Evolutionary conservation across 108 stramenopile species (phyloP).

Genomic region (Skeletonema marinoi): DNA sequence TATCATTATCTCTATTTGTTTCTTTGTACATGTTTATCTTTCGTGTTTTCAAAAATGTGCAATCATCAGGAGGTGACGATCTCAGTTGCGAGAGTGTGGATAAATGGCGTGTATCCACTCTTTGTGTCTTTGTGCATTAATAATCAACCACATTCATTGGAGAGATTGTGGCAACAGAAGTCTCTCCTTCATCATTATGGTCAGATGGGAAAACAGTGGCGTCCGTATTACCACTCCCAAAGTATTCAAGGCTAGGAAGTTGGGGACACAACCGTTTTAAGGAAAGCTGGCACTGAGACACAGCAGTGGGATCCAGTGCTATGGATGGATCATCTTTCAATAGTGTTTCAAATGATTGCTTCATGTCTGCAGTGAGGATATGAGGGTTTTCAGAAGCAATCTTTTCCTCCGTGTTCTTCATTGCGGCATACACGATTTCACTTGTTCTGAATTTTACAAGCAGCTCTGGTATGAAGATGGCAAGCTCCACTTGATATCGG

Average conservation of each 20-base stretch:
- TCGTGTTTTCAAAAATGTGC: background rate
- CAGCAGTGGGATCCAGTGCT: background rate
- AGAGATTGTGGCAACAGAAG: background rate
- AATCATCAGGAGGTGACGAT: background rate
- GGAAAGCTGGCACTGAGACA: background rate
- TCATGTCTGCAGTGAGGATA: background rate
- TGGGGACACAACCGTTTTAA: background rate
- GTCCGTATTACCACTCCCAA: background rate
- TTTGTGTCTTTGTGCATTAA: background rate
- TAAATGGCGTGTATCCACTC: background rate
- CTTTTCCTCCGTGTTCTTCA: constrained; percentile 16
- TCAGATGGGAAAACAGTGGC: background rate
- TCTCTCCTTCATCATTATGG: background rate
- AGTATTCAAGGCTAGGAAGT: background rate
- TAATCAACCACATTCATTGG: background rate
- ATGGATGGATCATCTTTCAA: background rate
- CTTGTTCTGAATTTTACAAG: constrained; percentile 4
- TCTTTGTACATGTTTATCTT: background rate
- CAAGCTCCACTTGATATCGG: constrained; percentile 19
- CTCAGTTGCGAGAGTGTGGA: background rate
- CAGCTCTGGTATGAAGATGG: constrained; percentile 12
- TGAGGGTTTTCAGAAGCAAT: background rate
- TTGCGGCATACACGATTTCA: constrained; percentile 14
- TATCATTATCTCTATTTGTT: background rate
- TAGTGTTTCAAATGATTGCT: background rate